Conservation (phyloP, 2,329 filamentous ascomycete species). For the Trichoderma simmonsii region DNA sequence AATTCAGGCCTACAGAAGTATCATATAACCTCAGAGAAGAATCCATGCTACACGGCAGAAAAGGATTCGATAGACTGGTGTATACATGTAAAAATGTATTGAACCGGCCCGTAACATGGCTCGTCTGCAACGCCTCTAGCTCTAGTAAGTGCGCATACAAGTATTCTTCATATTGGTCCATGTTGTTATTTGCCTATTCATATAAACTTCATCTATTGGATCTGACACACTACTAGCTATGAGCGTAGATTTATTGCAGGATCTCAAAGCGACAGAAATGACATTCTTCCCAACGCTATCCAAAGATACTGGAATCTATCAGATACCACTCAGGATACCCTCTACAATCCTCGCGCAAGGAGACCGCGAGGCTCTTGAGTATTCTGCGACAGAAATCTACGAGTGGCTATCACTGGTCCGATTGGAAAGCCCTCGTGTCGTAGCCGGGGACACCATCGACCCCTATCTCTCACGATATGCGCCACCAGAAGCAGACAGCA, state of each 20-base stretch:
- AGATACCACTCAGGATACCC: constrained; percentile 28
- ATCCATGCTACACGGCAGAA: constrained; percentile 80
- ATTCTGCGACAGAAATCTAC: constrained; percentile 61
- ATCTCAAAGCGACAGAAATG: constrained; percentile 43
- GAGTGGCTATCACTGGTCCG: constrained; percentile 73
- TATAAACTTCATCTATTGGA: background rate
- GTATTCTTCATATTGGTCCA: background rate
- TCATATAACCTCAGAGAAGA: constrained; percentile 70
- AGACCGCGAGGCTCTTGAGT: constrained; percentile 54
- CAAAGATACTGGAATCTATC: constrained; percentile 22
- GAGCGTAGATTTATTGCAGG: constrained; percentile 47
- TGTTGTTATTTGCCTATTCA: background rate
- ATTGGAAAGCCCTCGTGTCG: constrained; percentile 63
- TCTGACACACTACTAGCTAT: constrained; percentile 36
- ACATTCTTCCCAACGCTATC: constrained; percentile 32
- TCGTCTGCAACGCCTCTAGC: constrained; percentile 64
- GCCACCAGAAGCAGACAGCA: constrained; percentile 43
- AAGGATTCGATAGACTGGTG: constrained; percentile 72
- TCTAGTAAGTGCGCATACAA: constrained; percentile 25
- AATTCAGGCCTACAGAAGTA: constrained; percentile 54
- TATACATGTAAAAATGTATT: constrained; percentile 80
- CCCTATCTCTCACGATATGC: constrained; percentile 66
- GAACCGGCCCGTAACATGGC: constrained; percentile 65
- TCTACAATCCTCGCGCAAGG: constrained; percentile 31
- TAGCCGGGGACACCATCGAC: constrained; percentile 58